Percentiles rank a stretch among this genome's conserved stretches.
Conservation (phyloP, 805 yeast genomes). For the Geotrichum ghanense region DNA sequence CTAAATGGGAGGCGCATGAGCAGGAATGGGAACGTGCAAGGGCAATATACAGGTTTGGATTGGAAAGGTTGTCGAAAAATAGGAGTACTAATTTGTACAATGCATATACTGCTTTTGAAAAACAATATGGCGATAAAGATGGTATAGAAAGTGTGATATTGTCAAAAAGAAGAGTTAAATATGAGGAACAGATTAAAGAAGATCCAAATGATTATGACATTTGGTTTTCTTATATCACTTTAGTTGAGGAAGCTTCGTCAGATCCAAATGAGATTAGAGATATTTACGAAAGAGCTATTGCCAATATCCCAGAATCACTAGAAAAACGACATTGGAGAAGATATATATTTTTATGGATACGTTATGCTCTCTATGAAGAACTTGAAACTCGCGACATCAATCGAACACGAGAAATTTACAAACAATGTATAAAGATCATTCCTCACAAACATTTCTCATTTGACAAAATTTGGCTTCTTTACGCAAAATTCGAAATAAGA, state of each 20-base stretch:
- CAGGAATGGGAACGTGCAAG: constrained; percentile 54
- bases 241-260: constrained; percentile 33
- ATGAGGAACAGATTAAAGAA: constrained; percentile 34
- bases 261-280: constrained; percentile 24
- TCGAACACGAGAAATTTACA: constrained; percentile 40
- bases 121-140: constrained; percentile 45
- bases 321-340: constrained; percentile 48
- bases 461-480: constrained; percentile 62
- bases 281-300: constrained; percentile 36
- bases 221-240: constrained; percentile 69
- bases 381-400: constrained; percentile 31
- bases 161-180: constrained; percentile 42
- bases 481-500: constrained; percentile 64
- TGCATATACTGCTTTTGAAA: constrained; percentile 48
- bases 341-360: constrained; percentile 61
- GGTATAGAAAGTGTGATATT: constrained; percentile 43
- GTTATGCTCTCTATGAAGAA: constrained; percentile 55
- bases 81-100: constrained; percentile 30
- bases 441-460: constrained; percentile 57
- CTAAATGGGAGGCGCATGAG: constrained; percentile 55
- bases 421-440: constrained; percentile 34
- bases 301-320: constrained; percentile 23
- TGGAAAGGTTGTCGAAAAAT: constrained; percentile 33
- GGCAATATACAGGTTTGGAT: constrained; percentile 42
- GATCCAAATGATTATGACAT: constrained; percentile 55